Percentiles rank a stretch among this genome's conserved stretches.
Conservation (phyloP, 208 protist species). For the Leishmania martiniquensis region DNA sequence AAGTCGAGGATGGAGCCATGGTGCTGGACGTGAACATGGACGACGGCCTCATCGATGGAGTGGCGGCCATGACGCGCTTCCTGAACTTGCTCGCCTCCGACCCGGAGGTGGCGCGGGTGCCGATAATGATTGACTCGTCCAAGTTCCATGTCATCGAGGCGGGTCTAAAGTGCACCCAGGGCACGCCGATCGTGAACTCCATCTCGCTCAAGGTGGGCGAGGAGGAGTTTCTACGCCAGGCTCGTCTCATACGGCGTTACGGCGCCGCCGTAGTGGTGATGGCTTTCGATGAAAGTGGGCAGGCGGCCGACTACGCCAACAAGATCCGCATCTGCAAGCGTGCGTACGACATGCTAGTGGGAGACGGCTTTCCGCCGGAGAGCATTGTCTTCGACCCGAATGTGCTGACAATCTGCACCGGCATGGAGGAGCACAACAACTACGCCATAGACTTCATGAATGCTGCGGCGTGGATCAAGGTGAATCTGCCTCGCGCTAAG, state of each 20-base stretch:
- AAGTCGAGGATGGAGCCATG: constrained; percentile 96
- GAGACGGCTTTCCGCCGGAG: constrained; percentile 82
- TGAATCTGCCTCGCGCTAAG: constrained; percentile 73
- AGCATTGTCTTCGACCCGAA: constrained; percentile 99
- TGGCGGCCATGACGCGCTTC: constrained; percentile 92
- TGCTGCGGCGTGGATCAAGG: constrained; percentile 87
- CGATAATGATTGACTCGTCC: constrained; percentile 98
- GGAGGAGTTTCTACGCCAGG: constrained; percentile 94
- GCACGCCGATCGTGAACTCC: constrained; percentile 97
- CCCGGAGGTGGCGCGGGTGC: constrained; percentile 92
- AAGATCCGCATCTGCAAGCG: constrained; percentile 96
- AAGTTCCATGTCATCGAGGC: constrained; percentile 95
- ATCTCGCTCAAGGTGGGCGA: constrained; percentile 97
- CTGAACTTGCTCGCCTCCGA: constrained; percentile 95
- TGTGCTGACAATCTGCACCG: constrained; percentile 97
- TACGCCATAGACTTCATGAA: constrained; percentile 97
- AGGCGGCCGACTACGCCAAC: constrained; percentile 84
- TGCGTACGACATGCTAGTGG: constrained; percentile 92
- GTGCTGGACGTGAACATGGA: constrained; percentile 98
- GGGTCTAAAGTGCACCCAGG: constrained; percentile 94
- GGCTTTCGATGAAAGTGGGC: constrained; percentile 97
- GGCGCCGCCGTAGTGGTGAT: constrained; percentile 93
- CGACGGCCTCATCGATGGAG: constrained; percentile 96
- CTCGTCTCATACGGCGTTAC: constrained; percentile 89
- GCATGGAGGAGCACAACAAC: constrained; percentile 97